phyloP scores from a whole-genome alignment of 75 land plant genomes.

The Sequoia sempervirens region DNA sequence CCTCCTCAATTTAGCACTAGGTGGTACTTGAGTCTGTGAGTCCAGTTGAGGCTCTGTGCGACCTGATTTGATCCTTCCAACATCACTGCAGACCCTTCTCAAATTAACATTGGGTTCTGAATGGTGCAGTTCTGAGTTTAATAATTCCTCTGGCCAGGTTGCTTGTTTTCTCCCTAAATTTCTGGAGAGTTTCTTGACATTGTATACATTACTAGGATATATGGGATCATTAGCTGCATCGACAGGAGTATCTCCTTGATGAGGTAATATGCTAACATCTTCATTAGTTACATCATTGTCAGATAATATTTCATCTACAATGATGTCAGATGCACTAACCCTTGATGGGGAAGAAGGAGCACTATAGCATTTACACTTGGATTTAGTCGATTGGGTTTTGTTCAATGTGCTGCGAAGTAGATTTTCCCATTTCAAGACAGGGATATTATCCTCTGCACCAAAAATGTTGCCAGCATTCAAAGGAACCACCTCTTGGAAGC shows the following conservation, averaged over 20 bases:
- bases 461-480: constrained; percentile 93
- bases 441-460: constrained; percentile 83
- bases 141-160: constrained; percentile 50
- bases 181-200: constrained; percentile 27
- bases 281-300: constrained; percentile 40
- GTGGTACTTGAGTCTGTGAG: constrained; percentile 11
- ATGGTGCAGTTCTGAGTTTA: constrained; percentile 28
- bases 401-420: constrained; percentile 80
- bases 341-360: constrained; percentile 77
- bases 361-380: constrained; percentile 48
- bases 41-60: constrained; percentile 9
- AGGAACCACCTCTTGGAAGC: constrained; percentile 94
- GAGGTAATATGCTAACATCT: constrained; percentile 38
- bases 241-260: constrained; percentile 13
- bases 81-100: constrained; percentile 41
- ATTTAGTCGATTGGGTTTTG: constrained; percentile 20
- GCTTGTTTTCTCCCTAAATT: constrained; percentile 16
- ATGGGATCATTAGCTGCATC: constrained; percentile 6
- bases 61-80: constrained; percentile 25
- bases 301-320: constrained; percentile 42
- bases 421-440: constrained; percentile 72
- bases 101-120: constrained; percentile 21
- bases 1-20: constrained; percentile 25
- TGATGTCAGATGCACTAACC: constrained; percentile 36
- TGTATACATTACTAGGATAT: constrained; percentile 1